phyloP scores from a whole-genome alignment of 2,329 filamentous ascomycete species.

The Annulohypoxylon truncatum region DNA sequence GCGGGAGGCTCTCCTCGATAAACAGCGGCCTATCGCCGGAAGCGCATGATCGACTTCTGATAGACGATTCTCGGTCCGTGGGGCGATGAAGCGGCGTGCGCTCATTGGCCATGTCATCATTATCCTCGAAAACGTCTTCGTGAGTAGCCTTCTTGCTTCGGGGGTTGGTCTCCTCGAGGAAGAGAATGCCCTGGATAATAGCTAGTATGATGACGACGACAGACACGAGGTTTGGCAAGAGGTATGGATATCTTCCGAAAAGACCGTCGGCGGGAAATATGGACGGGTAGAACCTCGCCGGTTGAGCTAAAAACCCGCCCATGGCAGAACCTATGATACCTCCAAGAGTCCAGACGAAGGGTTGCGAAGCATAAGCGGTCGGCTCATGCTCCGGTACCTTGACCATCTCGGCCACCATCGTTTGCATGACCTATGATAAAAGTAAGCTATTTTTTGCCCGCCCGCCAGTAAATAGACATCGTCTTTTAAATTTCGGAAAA shows the following conservation, averaged over 20 bases:
- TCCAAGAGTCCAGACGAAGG: conserved; percentile 54
- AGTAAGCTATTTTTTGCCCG: conserved; percentile 3
- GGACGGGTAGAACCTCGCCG: conserved; percentile 51
- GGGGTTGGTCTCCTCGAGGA: conserved; percentile 63
- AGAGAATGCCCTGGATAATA: conserved; percentile 69
- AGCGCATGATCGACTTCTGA: conserved; percentile 34
- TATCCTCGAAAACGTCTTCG: conserved; percentile 42
- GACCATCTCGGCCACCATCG: conserved; percentile 58
- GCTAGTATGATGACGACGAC: conserved; percentile 71
- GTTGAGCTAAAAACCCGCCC: conserved; percentile 54
- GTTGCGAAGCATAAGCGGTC: conserved; percentile 52
- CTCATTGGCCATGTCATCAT: conserved; percentile 47
- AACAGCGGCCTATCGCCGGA: conserved; percentile 47
- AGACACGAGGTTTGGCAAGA: conserved; percentile 75
- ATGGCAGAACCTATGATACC: conserved; percentile 54
- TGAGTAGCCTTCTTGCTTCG: conserved; percentile 18
- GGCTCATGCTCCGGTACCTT: conserved; percentile 57
- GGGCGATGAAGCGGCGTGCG: conserved; percentile 44
- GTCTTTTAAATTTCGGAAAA: too few relatives aligned
- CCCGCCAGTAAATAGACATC: too few relatives aligned
- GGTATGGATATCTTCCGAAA: conserved; percentile 74
- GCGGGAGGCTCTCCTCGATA: conserved; percentile 51
- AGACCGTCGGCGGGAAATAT: conserved; percentile 55
- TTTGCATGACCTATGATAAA: conserved; percentile 52
- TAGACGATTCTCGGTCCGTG: conserved; percentile 18